Evolutionary conservation across 192 early-diverging fungal genomes (phyloP), one percentile per base, ranked within the genome.

Genomic region (Backusella macrospora): DNA sequence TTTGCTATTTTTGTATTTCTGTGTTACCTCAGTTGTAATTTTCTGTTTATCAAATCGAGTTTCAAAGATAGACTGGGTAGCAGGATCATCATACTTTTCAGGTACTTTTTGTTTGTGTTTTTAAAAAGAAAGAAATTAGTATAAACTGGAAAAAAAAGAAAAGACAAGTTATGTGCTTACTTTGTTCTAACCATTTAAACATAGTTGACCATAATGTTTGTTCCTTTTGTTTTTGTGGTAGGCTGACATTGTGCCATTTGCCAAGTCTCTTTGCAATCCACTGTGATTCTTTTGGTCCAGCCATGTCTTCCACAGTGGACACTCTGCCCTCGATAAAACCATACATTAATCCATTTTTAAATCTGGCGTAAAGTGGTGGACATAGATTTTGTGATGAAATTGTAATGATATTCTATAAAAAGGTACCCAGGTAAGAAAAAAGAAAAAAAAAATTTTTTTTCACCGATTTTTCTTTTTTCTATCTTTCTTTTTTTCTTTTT

Each of bases 311-410:
- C 21, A 91, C 89, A 64, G 84, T 81, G 71, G 91, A 90, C 0
- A 92, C 90, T 10, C 81, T 82, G 5, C 96, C 95, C 9, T 88
- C 83, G 26, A 96, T 88, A 68, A 81, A 99, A 4, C 97, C 97
- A 80, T 99, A 97, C 23, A 96, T 90, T 2, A 99, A 76, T 6
- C 97, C 97, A 81, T 97, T 97, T n/a, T 84, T 78, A 80, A 99
- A 97, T 29, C 90, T 86, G 18, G 90, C 95, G 78, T 95, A 92
- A 0, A 97, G 76, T 21, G 90, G 89, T 21, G 95, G 95, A 47
- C 89, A 87, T 73, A 96, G 78, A 44, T 89, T 88, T 47, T 87
- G 82, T 39, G 83, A 77, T 23, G 93, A 90, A 26, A 98, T 81
- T 0, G 87, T 82, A 39, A 91, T 79, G 83, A 98, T 90, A 73